Base-by-base conservation (phyloP, 306 rosid genomes). In the Boehmeria nivea region DNA sequence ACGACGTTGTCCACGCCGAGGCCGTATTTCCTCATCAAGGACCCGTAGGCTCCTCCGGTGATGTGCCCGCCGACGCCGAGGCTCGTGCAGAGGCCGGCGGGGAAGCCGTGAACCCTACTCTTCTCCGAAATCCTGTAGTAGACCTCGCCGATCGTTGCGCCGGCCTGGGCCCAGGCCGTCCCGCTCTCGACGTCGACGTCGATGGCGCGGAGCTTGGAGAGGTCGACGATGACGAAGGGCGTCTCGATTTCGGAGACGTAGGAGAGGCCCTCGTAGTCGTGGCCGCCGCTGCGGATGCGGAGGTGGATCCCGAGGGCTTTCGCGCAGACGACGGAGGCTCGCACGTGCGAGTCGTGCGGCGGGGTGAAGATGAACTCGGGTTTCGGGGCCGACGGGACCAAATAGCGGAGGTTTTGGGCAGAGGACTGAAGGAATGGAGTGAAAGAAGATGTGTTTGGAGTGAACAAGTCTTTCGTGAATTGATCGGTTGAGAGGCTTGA, bases 51-150 rank as follows among this genome's bases (percentile, higher is more conserved):
- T 8, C 95, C 97, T 22, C 97, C 95, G 1, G 86, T 83, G 17
- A 89, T 69, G 58, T 89, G 97, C 33, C 94, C 94, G 1, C 97
- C 97, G 27, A 86, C 54, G 12, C 97, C 97, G 44, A 83, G 44
- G 37, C 84, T 86, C 22, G 95, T 43, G 73, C 88, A 86, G 10
- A 89, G 81, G 5, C 97, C 94, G 0, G 86, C 95, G 11, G 95
- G 88, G 70, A 71, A 89, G 22, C 88, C 95, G 40, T 73, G 94
- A 11, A 67, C 72, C 5, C 51, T 20, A 49, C 95, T 86, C 37
- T 80, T 86, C 64, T 86, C 59, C 5, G 68, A 58, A 40, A 89
- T 83, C 57, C 80, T 75, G 68, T 81, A 89, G 66, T 86, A 85
- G 7, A 81, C 81, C 63, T 89, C 97, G 0, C 97, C 95, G 1